Evolutionary conservation across 2,329 filamentous ascomycete genomes (phyloP).

Genomic region (Ceratocystis harringtonii): DNA sequence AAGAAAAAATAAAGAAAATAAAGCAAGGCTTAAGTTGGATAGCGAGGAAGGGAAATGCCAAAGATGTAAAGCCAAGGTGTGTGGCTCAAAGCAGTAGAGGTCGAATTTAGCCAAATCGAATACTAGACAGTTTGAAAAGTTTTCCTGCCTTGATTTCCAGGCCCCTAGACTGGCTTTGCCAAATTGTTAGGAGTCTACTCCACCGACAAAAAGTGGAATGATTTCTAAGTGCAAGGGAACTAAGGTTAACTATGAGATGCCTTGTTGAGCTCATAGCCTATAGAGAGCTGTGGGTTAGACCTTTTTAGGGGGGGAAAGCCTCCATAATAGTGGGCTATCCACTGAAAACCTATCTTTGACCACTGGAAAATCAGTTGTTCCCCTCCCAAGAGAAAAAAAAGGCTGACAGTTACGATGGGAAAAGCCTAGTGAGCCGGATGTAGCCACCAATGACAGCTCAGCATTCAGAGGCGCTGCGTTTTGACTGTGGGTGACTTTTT

Average conservation of each 20-base stretch:
- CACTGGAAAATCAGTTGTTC: not conserved
- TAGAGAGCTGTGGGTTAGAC: not conserved
- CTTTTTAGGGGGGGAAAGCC: not conserved
- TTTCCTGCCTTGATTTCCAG: conserved; percentile 10
- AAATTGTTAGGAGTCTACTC: not conserved
- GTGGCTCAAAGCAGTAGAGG: conserved; percentile 26
- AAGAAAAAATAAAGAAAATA: conserved; percentile 4
- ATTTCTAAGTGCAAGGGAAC: not conserved
- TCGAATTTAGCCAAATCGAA: conserved; percentile 28
- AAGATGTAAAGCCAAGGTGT: conserved; percentile 24
- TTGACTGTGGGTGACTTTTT: conserved; percentile 8
- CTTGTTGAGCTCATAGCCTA: not conserved
- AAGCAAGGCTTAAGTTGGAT: not conserved
- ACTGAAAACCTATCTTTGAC: not conserved
- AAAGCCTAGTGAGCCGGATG: conserved; percentile 2
- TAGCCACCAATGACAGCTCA: conserved; percentile 6
- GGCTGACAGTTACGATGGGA: not conserved
- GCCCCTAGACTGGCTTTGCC: not conserved
- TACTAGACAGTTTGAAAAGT: conserved; percentile 25
- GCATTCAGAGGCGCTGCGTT: conserved; percentile 1
- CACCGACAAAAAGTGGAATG: not conserved
- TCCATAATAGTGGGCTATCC: not conserved
- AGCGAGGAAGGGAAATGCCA: conserved; percentile 20
- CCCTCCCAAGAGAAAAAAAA: not conserved
- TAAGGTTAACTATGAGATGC: not conserved